These are phyloP conservation scores for Penicillium bovifimosum DNA, from an alignment of 495 filamentous ascomycete species.

Conservation along the genomic window DNA sequence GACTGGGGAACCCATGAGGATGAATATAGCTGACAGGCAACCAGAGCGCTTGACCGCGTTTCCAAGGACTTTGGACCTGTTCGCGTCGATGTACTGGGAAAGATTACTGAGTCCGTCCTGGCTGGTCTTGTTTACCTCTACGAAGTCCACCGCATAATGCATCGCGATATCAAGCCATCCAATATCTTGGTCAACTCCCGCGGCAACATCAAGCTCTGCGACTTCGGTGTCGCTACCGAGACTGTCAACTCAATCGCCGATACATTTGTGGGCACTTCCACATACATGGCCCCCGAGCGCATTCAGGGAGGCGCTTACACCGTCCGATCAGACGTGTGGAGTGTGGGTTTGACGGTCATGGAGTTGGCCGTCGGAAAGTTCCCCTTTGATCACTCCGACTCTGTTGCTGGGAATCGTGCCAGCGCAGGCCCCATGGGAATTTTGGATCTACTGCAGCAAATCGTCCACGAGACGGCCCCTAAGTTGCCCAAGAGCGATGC, in stretches of 20 bases:
- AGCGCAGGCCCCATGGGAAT: conserved; percentile 83
- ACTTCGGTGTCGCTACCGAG: conserved; percentile 96
- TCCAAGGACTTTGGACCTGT: conserved; percentile 92
- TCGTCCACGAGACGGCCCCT: conserved; percentile 92
- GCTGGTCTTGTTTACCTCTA: conserved; percentile 94
- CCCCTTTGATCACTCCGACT: conserved; percentile 77
- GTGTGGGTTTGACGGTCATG: conserved; percentile 93
- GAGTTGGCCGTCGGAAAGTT: conserved; percentile 95
- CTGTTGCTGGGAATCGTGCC: conserved; percentile 63
- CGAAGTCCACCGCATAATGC: conserved; percentile 91
- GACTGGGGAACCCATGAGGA: neutral
- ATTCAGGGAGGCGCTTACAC: conserved; percentile 96
- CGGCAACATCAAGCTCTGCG: conserved; percentile 93
- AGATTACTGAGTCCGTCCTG: conserved; percentile 95
- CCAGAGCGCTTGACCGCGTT: conserved; percentile 87
- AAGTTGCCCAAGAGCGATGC: conserved; percentile 93
- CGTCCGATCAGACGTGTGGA: conserved; percentile 98
- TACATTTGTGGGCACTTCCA: conserved; percentile 96
- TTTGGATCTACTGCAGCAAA: conserved; percentile 91
- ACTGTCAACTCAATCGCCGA: conserved; percentile 95
- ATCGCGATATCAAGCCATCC: conserved; percentile 97
- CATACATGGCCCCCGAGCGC: conserved; percentile 97
- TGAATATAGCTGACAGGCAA: conserved; percentile 10
- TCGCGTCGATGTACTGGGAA: conserved; percentile 97
- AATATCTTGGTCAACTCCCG: conserved; percentile 93